Evolutionary conservation across 768 basidiomycete genomes (phyloP).

Genomic region (Tricholoma bakamatsutake): DNA sequence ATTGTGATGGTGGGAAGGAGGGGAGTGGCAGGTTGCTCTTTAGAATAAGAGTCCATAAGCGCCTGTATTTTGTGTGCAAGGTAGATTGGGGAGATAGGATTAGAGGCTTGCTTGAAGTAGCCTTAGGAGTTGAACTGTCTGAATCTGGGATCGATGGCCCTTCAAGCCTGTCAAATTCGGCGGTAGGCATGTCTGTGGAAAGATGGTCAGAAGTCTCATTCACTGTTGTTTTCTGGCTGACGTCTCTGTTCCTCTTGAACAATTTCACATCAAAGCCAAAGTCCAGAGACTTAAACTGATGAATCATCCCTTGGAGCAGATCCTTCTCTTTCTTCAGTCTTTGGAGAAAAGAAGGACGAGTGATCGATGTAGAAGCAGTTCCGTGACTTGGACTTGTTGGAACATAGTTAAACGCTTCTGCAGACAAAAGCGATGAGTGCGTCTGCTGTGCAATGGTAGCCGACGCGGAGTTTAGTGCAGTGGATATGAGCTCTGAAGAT

Average conservation of each 20-base stretch:
- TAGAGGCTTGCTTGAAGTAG: not conserved
- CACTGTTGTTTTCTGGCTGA: too few species aligned
- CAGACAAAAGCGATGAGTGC: not conserved
- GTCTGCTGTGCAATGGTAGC: not conserved
- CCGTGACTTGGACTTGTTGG: not conserved
- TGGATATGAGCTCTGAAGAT: not conserved
- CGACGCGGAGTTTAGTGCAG: not conserved
- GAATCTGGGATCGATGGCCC: not conserved
- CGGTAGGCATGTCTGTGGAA: not conserved
- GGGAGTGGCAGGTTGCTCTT: not conserved
- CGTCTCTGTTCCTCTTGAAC: not conserved
- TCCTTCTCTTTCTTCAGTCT: not conserved
- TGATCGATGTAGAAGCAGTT: not conserved
- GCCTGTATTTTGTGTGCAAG: slow-evolving; percentile 49
- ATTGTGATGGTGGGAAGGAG: not conserved
- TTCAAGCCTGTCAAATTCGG: not conserved
- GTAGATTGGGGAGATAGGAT: slow-evolving; percentile 33
- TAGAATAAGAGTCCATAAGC: slow-evolving; percentile 32
- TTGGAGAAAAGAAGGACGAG: not conserved
- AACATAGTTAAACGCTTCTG: not conserved
- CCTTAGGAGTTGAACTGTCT: too few species aligned
- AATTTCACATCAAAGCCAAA: not conserved
- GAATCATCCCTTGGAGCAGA: not conserved
- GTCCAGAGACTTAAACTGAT: not conserved
- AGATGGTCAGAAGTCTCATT: not conserved